phyloP scores from a whole-genome alignment of 495 filamentous ascomycete genomes.

The Aspergillus panamensis region DNA sequence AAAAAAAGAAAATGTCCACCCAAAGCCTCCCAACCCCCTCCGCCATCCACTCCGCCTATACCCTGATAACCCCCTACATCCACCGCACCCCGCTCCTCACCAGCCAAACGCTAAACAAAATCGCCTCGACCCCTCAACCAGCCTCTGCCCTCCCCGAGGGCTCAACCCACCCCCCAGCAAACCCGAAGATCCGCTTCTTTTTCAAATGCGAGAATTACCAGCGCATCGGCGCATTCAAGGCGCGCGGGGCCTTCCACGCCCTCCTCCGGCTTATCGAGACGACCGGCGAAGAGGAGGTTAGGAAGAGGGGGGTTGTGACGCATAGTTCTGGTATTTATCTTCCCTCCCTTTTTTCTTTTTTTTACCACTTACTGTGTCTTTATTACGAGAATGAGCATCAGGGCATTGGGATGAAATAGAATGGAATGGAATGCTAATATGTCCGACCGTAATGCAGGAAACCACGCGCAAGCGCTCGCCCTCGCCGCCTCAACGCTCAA shows the following conservation, averaged over 20 bases:
- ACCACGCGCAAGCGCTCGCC: constrained; percentile 93
- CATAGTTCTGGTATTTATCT: constrained; percentile 76
- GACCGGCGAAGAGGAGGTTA: constrained; percentile 53
- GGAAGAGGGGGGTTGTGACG: constrained; percentile 74
- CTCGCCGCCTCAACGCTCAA: constrained; percentile 68
- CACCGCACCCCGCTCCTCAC: constrained; percentile 84
- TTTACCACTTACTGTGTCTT: neutral
- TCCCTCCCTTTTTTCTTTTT: neutral
- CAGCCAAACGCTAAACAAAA: constrained; percentile 61
- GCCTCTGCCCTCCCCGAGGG: constrained; percentile 44
- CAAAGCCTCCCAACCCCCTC: constrained; percentile 53
- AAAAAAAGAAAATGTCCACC: neutral
- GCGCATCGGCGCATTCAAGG: constrained; percentile 90
- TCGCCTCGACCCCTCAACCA: constrained; percentile 71
- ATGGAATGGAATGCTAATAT: constrained; percentile 18
- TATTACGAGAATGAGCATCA: neutral
- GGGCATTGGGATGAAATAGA: too few relatives aligned
- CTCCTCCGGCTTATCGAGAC: constrained; percentile 66
- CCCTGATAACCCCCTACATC: constrained; percentile 69
- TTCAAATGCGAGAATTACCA: constrained; percentile 98
- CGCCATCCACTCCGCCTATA: constrained; percentile 66
- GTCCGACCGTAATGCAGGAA: constrained; percentile 54
- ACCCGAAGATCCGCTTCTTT: constrained; percentile 68
- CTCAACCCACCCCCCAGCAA: constrained; percentile 58
- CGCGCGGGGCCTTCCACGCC: constrained; percentile 86